Conservation (phyloP, 768 basidiomycete species). For the Boletus vinaceobasis region DNA sequence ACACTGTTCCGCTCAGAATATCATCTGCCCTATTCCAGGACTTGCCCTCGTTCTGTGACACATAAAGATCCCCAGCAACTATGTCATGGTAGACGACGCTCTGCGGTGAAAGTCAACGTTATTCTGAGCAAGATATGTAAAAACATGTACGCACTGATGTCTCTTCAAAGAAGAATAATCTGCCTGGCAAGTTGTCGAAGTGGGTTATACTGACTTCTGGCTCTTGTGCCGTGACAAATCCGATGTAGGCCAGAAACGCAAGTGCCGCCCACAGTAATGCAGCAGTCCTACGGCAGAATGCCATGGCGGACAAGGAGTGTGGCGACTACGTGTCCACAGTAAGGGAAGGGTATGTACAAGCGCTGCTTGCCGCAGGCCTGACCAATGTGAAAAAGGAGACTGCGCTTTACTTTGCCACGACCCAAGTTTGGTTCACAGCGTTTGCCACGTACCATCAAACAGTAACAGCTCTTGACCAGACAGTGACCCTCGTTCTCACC, state of each 20-base stretch:
- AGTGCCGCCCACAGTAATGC: constrained; percentile 26
- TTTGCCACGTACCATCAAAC: neutral
- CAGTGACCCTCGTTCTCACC: constrained; percentile 23
- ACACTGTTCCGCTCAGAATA: constrained; percentile 54
- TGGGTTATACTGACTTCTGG: constrained; percentile 48
- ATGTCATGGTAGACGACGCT: constrained; percentile 81
- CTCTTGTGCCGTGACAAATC: constrained; percentile 35
- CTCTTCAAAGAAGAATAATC: constrained; percentile 92
- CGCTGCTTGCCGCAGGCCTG: neutral
- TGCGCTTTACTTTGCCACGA: constrained; percentile 16
- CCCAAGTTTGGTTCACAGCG: neutral
- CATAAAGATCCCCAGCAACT: constrained; percentile 60
- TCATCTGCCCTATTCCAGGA: constrained; percentile 48
- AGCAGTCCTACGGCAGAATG: constrained; percentile 25
- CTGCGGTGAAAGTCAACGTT: constrained; percentile 30
- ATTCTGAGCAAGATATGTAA: neutral
- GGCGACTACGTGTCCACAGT: constrained; percentile 13
- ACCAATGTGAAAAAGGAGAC: constrained; percentile 1
- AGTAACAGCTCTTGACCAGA: constrained; percentile 22
- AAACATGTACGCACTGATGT: constrained; percentile 61
- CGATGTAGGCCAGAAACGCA: constrained; percentile 19
- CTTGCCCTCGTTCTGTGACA: constrained; percentile 89
- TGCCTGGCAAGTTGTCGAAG: constrained; percentile 71
- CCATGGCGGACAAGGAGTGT: constrained; percentile 25
- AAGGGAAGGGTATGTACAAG: neutral